These are phyloP conservation scores for Stipa capillata DNA, from an alignment of 176 grass and related monocot genomes.

Conservation along the genomic window DNA sequence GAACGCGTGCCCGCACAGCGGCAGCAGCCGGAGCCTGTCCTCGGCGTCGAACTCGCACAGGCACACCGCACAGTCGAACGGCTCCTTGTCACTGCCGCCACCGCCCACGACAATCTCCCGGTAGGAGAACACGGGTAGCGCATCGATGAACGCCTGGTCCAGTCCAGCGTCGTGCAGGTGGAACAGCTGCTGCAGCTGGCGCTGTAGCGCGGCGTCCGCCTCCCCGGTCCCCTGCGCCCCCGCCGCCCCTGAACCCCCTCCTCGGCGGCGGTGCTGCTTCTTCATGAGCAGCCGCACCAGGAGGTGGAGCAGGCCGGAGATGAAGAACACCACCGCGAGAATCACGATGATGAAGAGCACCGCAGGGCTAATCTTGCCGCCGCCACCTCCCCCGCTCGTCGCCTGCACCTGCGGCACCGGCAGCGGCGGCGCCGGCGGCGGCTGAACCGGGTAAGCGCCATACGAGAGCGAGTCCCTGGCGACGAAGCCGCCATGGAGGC, in stretches of 20 bases:
- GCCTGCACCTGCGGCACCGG: background rate
- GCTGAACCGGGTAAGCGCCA: background rate
- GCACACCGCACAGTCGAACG: constrained; percentile 92
- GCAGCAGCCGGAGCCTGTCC: constrained; percentile 69
- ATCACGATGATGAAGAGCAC: constrained; percentile 92
- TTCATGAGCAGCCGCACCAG: constrained; percentile 65
- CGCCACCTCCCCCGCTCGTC: background rate
- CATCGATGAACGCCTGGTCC: constrained; percentile 86
- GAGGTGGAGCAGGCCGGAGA: constrained; percentile 89
- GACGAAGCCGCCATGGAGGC: constrained; percentile 19
- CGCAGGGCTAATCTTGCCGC: constrained; percentile 74
- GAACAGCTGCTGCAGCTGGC: constrained; percentile 91
- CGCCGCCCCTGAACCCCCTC: background rate
- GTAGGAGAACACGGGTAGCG: constrained; percentile 86
- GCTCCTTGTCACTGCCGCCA: constrained; percentile 62
- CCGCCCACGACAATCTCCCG: constrained; percentile 52
- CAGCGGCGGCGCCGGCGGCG: background rate
- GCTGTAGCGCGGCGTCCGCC: constrained; percentile 55
- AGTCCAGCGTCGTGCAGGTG: constrained; percentile 88
- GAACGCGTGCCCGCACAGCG: constrained; percentile 85
- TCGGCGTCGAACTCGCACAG: constrained; percentile 71
- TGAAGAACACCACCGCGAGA: constrained; percentile 81
- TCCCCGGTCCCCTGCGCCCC: background rate
- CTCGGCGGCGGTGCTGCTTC: constrained; percentile 42
- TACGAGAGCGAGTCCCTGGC: constrained; percentile 35